Conservation (phyloP, 306 rosid species). For the Hylodesmum podocarpum region DNA sequence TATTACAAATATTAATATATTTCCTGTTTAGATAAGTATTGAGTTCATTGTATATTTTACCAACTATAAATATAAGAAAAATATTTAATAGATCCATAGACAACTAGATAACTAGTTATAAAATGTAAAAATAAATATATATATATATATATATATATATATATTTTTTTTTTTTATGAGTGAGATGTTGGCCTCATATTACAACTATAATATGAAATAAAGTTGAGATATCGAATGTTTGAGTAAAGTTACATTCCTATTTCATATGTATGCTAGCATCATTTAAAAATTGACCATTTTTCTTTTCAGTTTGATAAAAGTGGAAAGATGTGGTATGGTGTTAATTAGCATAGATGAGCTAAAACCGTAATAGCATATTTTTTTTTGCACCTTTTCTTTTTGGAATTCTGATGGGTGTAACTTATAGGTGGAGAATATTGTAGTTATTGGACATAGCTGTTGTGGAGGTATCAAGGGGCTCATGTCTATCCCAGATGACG, state of each 20-base stretch:
- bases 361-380: constrained; percentile 1
- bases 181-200: no score
- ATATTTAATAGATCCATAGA: no score
- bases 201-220: no score
- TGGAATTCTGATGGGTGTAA: constrained; percentile 5
- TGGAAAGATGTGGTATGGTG: background rate
- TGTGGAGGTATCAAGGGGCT: constrained; percentile 98
- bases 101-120: no score
- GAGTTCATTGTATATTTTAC: background rate
- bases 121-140: no score
- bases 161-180: no score
- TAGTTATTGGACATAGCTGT: constrained; percentile 93
- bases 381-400: background rate
- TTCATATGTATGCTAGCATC: background rate
- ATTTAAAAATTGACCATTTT: background rate
- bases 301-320: background rate
- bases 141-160: no score
- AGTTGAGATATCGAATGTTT: no score
- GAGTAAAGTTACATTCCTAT: no score
- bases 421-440: constrained; percentile 84
- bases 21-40: no score
- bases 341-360: background rate
- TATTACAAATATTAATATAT: background rate
- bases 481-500: constrained; percentile 93
- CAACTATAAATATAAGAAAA: no score